These are phyloP conservation scores for Helminthosporium solani DNA, from an alignment of 2,329 filamentous ascomycete genomes.

Conservation along the genomic window DNA sequence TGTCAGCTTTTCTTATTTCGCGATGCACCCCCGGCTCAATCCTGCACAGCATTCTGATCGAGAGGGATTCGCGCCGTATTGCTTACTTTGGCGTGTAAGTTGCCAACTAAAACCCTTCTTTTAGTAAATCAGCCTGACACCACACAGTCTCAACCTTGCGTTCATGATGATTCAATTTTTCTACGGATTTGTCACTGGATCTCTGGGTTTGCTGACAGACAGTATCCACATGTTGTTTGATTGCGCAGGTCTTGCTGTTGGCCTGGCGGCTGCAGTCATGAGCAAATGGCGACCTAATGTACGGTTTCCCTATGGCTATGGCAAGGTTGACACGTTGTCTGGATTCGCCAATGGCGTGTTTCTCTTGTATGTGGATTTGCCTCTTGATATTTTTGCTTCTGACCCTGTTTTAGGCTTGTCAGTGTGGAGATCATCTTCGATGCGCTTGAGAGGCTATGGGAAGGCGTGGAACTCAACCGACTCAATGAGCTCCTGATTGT, in stretches of 20 bases:
- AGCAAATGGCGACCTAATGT: conserved; percentile 94
- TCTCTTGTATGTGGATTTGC: conserved; percentile 72
- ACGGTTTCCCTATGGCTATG: conserved; percentile 90
- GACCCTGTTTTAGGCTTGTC: conserved; percentile 63
- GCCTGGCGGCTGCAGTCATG: conserved; percentile 87
- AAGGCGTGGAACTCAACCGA: conserved; percentile 79
- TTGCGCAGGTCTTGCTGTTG: conserved; percentile 87
- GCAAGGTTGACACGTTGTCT: conserved; percentile 93
- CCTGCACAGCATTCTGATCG: conserved; percentile 79
- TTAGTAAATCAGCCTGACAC: conserved; percentile 1
- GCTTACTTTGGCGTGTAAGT: conserved; percentile 93
- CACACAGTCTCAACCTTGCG: conserved; percentile 75
- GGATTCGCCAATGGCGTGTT: conserved; percentile 97
- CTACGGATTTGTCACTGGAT: conserved; percentile 92
- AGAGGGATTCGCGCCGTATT: conserved; percentile 90
- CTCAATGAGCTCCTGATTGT: conserved; percentile 86
- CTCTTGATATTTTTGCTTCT: too few species aligned
- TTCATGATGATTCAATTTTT: conserved; percentile 96
- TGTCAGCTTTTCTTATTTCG: conserved; percentile 73
- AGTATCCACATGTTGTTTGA: conserved; percentile 99
- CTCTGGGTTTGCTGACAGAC: conserved; percentile 90
- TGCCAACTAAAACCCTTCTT: background rate
- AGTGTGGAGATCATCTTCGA: conserved; percentile 96
- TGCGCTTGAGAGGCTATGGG: conserved; percentile 81
- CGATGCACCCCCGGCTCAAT: conserved; percentile 72